Conservation (phyloP, 192 early-diverging fungal genomes). For the Dimargaris xerosporica region DNA sequence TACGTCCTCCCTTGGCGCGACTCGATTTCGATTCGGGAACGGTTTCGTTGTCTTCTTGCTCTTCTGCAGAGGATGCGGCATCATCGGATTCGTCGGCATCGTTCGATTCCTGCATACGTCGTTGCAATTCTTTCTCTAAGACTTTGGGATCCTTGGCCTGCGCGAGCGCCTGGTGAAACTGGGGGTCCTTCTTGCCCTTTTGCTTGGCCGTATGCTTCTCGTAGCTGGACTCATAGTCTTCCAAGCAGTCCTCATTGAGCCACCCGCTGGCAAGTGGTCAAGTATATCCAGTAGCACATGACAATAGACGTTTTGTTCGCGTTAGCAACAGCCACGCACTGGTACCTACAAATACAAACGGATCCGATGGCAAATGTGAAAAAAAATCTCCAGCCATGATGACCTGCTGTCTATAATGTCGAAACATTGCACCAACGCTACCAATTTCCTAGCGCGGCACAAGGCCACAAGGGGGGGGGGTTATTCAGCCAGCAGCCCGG, state of each 20-base stretch:
- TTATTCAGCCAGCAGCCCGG: neutral
- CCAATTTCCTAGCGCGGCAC: too few relatives aligned
- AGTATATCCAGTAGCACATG: neutral
- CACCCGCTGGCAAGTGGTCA: slow-evolving; percentile 23
- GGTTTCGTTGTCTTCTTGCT: slow-evolving; percentile 20
- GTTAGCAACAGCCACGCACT: neutral
- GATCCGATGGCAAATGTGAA: too few relatives aligned
- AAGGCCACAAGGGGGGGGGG: too few relatives aligned
- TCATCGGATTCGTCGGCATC: slow-evolving; percentile 37
- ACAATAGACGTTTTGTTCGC: neutral
- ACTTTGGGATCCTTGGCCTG: slow-evolving; percentile 28
- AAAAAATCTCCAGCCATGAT: too few relatives aligned
- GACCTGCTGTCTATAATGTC: too few relatives aligned
- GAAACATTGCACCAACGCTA: too few relatives aligned
- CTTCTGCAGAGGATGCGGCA: slow-evolving; percentile 32
- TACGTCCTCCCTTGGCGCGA: neutral
- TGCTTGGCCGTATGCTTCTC: slow-evolving; percentile 27
- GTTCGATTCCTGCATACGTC: slow-evolving; percentile 12
- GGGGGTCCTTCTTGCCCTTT: slow-evolving; percentile 29
- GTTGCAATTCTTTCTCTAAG: slow-evolving; percentile 19
- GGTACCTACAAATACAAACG: too few relatives aligned
- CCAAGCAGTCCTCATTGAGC: slow-evolving; percentile 29
- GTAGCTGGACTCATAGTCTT: slow-evolving; percentile 28
- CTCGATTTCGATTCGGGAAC: slow-evolving; percentile 16
- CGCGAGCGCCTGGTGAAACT: slow-evolving; percentile 29